Conservation (phyloP, 2,329 filamentous ascomycete species). For the Pestalotiopsis sp. region DNA sequence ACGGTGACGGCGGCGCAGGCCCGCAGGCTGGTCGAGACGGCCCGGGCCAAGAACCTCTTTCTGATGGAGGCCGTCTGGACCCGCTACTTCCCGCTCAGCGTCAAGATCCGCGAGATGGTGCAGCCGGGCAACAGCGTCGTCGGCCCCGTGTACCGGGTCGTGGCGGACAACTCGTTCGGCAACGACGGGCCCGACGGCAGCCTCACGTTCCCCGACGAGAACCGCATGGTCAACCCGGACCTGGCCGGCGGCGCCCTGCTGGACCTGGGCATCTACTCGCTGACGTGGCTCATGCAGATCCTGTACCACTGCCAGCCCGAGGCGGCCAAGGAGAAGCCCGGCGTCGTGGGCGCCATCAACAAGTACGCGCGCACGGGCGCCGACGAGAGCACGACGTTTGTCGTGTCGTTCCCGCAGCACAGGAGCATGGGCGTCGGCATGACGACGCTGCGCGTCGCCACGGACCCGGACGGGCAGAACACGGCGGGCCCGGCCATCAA, state of each 20-base stretch:
- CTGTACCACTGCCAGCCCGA: constrained; percentile 80
- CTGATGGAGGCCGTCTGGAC: constrained; percentile 92
- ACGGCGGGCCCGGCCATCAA: constrained; percentile 69
- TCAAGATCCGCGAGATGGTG: constrained; percentile 71
- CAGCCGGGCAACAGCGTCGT: constrained; percentile 43
- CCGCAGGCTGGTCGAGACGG: constrained; percentile 71
- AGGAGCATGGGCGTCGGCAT: constrained; percentile 74
- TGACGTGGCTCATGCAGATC: constrained; percentile 91
- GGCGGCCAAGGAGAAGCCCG: constrained; percentile 68
- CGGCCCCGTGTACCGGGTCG: constrained; percentile 42
- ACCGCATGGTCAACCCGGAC: constrained; percentile 82
- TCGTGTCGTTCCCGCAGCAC: constrained; percentile 73
- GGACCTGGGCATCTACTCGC: constrained; percentile 84
- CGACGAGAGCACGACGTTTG: constrained; percentile 78
- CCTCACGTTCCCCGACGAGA: constrained; percentile 59
- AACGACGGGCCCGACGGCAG: constrained; percentile 59
- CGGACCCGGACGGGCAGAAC: constrained; percentile 63
- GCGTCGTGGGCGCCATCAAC: constrained; percentile 69
- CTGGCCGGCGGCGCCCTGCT: constrained; percentile 82
- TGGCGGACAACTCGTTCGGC: constrained; percentile 64
- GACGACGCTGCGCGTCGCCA: constrained; percentile 64
- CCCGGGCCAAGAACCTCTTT: constrained; percentile 73
- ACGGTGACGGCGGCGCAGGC: constrained; percentile 82
- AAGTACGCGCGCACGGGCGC: constrained; percentile 71
- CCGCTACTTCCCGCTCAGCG: constrained; percentile 82